Percentiles rank a stretch among this genome's conserved stretches.
These are phyloP conservation scores for Nephelium lappaceum DNA, from an alignment of 345 rosid species.

Conservation along the genomic window DNA sequence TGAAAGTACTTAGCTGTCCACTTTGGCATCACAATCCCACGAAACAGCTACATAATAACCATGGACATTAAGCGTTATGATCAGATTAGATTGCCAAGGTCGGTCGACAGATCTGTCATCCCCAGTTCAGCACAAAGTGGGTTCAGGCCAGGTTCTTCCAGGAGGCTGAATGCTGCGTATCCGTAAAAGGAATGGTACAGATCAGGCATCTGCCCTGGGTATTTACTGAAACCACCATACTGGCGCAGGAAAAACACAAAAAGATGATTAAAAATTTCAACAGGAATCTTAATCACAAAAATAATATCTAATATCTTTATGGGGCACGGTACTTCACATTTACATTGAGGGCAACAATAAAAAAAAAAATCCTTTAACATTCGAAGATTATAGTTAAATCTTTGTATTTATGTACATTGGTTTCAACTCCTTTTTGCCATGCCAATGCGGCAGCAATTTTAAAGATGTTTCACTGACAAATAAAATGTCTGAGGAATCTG, in stretches of 20 bases:
- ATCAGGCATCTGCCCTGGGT: conserved; percentile 63
- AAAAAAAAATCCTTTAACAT: not conserved
- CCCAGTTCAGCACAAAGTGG: conserved; percentile 75
- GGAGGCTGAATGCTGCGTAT: conserved; percentile 75
- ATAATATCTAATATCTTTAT: not conserved
- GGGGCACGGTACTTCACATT: not conserved
- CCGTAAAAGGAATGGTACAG: conserved; percentile 89
- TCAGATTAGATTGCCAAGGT: conserved; percentile 41
- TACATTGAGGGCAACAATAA: not conserved
- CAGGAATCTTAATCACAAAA: not conserved
- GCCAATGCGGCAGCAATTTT: not conserved
- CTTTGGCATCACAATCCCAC: not conserved
- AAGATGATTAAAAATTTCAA: not conserved
- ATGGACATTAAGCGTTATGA: not conserved
- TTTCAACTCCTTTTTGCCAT: not conserved
- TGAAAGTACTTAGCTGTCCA: not conserved
- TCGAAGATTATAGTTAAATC: not conserved
- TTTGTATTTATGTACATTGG: not conserved
- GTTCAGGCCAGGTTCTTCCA: conserved; percentile 72
- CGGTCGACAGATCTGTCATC: conserved; percentile 42
- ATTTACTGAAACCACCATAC: conserved; percentile 90
- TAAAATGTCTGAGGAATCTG: not conserved
- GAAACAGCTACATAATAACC: not conserved
- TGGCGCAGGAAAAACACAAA: conserved; percentile 31
- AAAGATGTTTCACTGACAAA: not conserved